phyloP scores from a whole-genome alignment of 768 basidiomycete species.

The Leccinellum albellum region DNA sequence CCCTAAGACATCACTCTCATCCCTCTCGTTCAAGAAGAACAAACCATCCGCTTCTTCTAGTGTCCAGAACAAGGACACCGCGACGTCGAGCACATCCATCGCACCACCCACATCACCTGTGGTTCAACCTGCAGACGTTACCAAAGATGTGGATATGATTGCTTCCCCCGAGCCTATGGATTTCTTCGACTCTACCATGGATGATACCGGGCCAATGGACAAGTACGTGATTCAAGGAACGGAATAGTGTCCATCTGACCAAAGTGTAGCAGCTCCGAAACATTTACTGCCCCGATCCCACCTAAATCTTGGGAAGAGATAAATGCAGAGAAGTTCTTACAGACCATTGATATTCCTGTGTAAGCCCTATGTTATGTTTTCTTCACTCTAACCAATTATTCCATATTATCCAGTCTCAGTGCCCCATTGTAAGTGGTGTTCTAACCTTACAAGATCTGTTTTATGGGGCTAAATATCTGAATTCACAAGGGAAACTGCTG shows the following conservation, averaged over 20 bases:
- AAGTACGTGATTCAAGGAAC: slow-evolving; percentile 12
- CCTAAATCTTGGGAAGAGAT: slow-evolving; percentile 21
- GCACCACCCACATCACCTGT: slow-evolving; percentile 12
- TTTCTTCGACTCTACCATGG: slow-evolving; percentile 8
- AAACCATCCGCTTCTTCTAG: slow-evolving; percentile 13
- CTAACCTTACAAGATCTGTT: not conserved
- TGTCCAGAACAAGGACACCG: slow-evolving; percentile 15
- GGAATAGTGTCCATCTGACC: not conserved
- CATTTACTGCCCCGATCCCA: slow-evolving; percentile 5
- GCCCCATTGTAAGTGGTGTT: slow-evolving; percentile 22
- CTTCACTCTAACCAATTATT: not conserved
- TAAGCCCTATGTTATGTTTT: slow-evolving; percentile 7
- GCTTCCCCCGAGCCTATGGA: slow-evolving; percentile 23
- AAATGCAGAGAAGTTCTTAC: slow-evolving; percentile 24
- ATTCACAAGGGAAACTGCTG: slow-evolving; percentile 14
- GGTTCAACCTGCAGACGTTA: not conserved
- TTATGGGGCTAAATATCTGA: not conserved
- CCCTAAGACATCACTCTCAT: slow-evolving; percentile 24
- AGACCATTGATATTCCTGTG: slow-evolving; percentile 24
- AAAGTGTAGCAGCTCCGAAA: slow-evolving; percentile 4
- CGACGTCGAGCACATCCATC: not conserved
- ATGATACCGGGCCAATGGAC: slow-evolving; percentile 4
- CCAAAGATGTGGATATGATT: not conserved
- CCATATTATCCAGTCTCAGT: slow-evolving; percentile 16
- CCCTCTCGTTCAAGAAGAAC: slow-evolving; percentile 46